These are phyloP conservation scores for Stylonectria norvegica DNA, from an alignment of 2,329 filamentous ascomycete species.

Conservation along the genomic window DNA sequence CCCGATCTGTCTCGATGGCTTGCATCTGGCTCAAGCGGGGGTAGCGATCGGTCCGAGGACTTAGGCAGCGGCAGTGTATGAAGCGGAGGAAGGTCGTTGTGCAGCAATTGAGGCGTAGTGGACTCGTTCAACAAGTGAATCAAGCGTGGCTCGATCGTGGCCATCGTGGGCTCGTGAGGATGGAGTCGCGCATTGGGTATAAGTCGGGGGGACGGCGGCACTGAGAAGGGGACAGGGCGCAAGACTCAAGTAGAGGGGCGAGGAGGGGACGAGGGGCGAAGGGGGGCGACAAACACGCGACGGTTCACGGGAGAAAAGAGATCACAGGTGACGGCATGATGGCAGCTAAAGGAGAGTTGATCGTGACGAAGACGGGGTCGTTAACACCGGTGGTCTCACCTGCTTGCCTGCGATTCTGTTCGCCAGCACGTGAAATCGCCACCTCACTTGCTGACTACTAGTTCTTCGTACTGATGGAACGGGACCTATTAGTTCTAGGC, in stretches of 20 bases:
- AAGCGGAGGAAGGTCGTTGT: constrained; percentile 53
- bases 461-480: no score
- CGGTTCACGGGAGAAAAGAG: constrained; percentile 17
- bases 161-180: constrained; percentile 46
- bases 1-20: constrained; percentile 38
- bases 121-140: constrained; percentile 63
- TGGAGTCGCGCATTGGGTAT: constrained; percentile 28
- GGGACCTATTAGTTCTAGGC: no score
- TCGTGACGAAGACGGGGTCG: constrained; percentile 21
- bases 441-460: constrained; percentile 21
- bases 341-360: constrained; percentile 14
- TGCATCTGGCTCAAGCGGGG: constrained; percentile 51
- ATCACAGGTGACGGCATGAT: constrained; percentile 19
- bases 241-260: constrained; percentile 10
- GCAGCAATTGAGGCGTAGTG: constrained; percentile 45
- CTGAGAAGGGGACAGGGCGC: constrained; percentile 5
- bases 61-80: constrained; percentile 45
- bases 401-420: constrained; percentile 14
- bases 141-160: constrained; percentile 64
- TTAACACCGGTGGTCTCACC: constrained; percentile 26
- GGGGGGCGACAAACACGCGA: constrained; percentile 6
- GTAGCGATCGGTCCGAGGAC: constrained; percentile 44
- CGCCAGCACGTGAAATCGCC: constrained; percentile 31
- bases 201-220: constrained; percentile 17
- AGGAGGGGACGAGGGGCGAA: constrained; percentile 5